Base-by-base conservation (phyloP, 2,329 filamentous ascomycete species). In the Sporothrix schenckii region DNA sequence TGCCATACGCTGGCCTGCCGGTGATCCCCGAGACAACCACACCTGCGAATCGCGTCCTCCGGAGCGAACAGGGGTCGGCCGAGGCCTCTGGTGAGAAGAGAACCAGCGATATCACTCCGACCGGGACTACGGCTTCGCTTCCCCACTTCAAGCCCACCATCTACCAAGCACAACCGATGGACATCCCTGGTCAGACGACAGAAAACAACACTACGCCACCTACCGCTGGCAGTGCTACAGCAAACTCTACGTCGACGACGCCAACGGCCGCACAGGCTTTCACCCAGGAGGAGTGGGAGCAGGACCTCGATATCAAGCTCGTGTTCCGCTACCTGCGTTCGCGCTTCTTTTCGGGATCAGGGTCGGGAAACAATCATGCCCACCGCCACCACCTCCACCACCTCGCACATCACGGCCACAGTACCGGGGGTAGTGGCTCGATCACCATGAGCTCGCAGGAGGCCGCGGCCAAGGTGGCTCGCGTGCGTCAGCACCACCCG, bases 401-500 rank as follows among this genome's bases (percentile, higher is more conserved):
- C 24, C 73, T 61, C 47, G 27, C 13, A 27, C 60, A 56, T 44
- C 53, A 66, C 27, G 7, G 16, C n/a, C 50, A 67, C 21, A 11
- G 30, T 16, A 30, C 34, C 30, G 52, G 47, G 14, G 49, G 4
- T 14, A 53, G 65, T 3, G 24, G 24, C n/a, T 47, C 41, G 4
- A 39, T 60, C n/a, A 21, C 76, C 74, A 79, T 83, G 4, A 85
- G 79, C 75, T 82, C 84, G 54, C 87, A 90, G 76, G 91, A 93
- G 74, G 83, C 87, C 11, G 89, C 91, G 1, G 91, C 91, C 69
- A 90, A 94, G 73, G 92, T 91, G 6, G 93, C 93, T 16, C 87
- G 94, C 61, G 93, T 97, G 68, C 87, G 93, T 49, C 92, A 94
- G 76, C 91, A 97, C 77, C 94, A 97, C 78, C 94, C 94, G 3